Evolutionary conservation across 768 basidiomycete species (phyloP), one percentile per base, ranked within the genome.

Genomic region (Hericium erinaceus): DNA sequence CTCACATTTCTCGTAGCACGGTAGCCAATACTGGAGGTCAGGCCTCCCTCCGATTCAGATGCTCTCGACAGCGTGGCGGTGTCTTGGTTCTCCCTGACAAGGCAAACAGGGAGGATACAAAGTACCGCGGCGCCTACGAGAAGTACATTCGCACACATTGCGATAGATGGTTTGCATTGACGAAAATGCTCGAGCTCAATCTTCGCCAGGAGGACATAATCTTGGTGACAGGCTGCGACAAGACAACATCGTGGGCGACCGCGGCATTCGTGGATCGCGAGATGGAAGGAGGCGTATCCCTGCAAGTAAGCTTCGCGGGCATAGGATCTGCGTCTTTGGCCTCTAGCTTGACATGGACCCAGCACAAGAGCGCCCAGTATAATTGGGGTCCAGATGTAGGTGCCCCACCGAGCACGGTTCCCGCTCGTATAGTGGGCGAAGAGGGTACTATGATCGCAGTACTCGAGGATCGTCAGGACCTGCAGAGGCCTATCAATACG

Each of bases 151-250:
- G 48, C 54, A 55, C 10, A 11, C 57, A 63, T 55, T 63, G 57
- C 39, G 61, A 63, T 16, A 54, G 57, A 40, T 63, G 61, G 61
- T 39, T 58, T 4, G 55, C 48, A 16, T 24, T 58, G 13, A 59
- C 60, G 13, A 4, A 33, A 24, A 0, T 6, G 16, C 41, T 52
- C 1, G 18, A 49, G 8, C 54, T 54, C 8, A 55, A 46, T 16
- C 54, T 57, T 54, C 51, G 40, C 46, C 26, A 61, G 20, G 61
- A 61, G 20, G 60, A 63, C 28, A 52, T 63, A 18, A 50, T 63
- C n/a, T 52, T 63, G 0, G 60, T 63, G 54, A 63, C 61, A 15
- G 60, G 61, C 11, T 63, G 61, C 24, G 61, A 63, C 48, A 28
- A 49, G 6, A 61, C 61, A 22, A 52, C 38, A 5, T 54, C 61